Percentiles rank a stretch among this genome's conserved stretches.
Conservation (phyloP, 2,329 filamentous ascomycete genomes). For the Pseudopithomyces maydicus region DNA sequence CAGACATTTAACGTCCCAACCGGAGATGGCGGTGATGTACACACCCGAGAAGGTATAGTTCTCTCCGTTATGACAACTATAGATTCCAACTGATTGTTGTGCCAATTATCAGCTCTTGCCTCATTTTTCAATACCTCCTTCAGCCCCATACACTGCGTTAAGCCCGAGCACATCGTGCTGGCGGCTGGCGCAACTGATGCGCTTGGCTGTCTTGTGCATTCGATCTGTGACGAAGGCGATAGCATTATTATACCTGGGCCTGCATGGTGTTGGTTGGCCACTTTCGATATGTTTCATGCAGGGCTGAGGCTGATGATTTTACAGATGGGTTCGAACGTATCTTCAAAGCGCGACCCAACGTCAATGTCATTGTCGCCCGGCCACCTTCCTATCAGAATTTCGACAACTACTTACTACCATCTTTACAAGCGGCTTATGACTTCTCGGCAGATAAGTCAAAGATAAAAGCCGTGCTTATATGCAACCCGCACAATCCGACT, state of each 20-base stretch:
- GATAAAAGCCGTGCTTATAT: slow-evolving; percentile 37
- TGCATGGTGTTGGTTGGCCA: slow-evolving; percentile 31
- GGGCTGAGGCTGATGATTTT: background rate
- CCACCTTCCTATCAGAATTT: slow-evolving; percentile 36
- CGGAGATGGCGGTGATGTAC: slow-evolving; percentile 21
- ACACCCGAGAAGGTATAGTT: slow-evolving; percentile 18
- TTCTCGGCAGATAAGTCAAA: slow-evolving; percentile 30
- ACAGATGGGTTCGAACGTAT: slow-evolving; percentile 29
- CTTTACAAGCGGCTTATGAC: slow-evolving; percentile 37
- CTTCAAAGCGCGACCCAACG: slow-evolving; percentile 26
- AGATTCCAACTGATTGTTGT: background rate
- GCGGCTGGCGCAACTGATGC: slow-evolving; percentile 34
- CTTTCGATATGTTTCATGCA: background rate
- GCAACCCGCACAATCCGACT: slow-evolving; percentile 36
- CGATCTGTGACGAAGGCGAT: slow-evolving; percentile 38
- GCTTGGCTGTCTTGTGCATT: slow-evolving; percentile 31
- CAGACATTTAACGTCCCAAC: slow-evolving; percentile 28
- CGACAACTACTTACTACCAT: slow-evolving; percentile 38
- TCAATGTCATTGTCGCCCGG: slow-evolving; percentile 31
- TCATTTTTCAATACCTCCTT: slow-evolving; percentile 36
- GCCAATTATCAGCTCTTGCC: slow-evolving; percentile 14
- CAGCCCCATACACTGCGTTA: slow-evolving; percentile 31
- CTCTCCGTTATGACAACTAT: background rate
- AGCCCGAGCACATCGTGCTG: slow-evolving; percentile 31
- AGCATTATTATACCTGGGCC: slow-evolving; percentile 38